Evolutionary conservation across 2,329 filamentous ascomycete species (phyloP), one percentile per base, ranked within the genome.

Genomic region (Zymoseptoria crescenta): DNA sequence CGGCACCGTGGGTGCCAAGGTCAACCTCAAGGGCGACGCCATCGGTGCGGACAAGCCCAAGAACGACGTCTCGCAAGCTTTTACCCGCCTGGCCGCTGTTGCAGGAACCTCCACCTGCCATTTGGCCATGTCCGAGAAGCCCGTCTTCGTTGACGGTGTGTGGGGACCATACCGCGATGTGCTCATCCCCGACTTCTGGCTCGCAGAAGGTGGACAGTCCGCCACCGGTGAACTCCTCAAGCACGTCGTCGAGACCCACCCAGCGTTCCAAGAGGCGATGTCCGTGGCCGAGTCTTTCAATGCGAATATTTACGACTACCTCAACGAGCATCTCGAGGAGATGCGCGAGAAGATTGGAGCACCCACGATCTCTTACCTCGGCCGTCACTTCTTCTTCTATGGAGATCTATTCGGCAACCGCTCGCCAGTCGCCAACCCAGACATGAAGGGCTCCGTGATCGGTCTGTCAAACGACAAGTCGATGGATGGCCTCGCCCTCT

Each of bases 141-240:
- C 94, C 0, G 88, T 97, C 27, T 99, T 99, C 71, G 94, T 96
- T 10, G 84, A 89, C 55, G 94, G 94, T 41, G 92, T 99, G 24
- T 99, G 94, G 94, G 94, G 94, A 0, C 94, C 94, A 0, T 99
- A 99, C 78, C 83, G 91, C 59, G 94, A 99, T 71, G 94, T 96
- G 4, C 82, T 99, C 49, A 83, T 97, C 20, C 92, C 94, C 0
- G 87, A 86, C 60, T 96, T 87, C 77, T 99, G 94, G 94, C 89
- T 99, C 83, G 91, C 94, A 16, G 94, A 99, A 74, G 94, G 94
- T 65, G 94, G 94, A 10, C 94, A 99, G 75, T 96, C 91, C 27
- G 94, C 94, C 4, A 99, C 94, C 0, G 94, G 94, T 56, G 94
- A 97, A 75, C 82, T 99, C 58, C 81, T 99, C 54, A 92, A 94